phyloP scores from a whole-genome alignment of 2,329 filamentous ascomycete genomes.

The Colletotrichum zoysiae region DNA sequence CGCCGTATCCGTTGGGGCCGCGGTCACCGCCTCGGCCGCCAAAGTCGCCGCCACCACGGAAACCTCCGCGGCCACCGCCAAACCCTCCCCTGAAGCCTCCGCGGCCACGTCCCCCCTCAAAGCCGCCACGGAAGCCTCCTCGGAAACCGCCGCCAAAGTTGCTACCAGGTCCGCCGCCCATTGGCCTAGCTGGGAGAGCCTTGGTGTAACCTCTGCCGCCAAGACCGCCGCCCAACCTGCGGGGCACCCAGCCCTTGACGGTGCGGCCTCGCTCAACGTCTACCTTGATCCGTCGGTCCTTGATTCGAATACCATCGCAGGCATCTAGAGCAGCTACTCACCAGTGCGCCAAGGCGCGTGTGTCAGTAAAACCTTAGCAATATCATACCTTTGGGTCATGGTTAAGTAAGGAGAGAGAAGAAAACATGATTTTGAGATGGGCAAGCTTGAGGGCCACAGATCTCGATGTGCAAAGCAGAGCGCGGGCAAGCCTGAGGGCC shows the following conservation, averaged over 20 bases:
- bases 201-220: constrained; percentile 95
- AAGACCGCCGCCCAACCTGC: constrained; percentile 90
- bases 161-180: constrained; percentile 71
- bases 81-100: constrained; percentile 60
- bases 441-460: constrained; percentile 69
- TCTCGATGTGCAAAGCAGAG: constrained; percentile 60
- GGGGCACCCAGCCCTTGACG: constrained; percentile 92
- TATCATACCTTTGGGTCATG: constrained; percentile 51
- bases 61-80: constrained; percentile 71
- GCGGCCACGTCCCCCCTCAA: constrained; percentile 51
- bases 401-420: constrained; percentile 43
- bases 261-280: constrained; percentile 97
- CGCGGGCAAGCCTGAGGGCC: constrained; percentile 59
- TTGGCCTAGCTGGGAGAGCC: constrained; percentile 77
- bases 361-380: constrained; percentile 78
- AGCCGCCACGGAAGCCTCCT: constrained; percentile 59
- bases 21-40: constrained; percentile 57
- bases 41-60: constrained; percentile 59
- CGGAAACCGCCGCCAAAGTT: constrained; percentile 68
- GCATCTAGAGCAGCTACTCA: constrained; percentile 87
- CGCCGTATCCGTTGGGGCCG: constrained; percentile 62
- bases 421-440: constrained; percentile 57
- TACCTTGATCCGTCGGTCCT: constrained; percentile 90
- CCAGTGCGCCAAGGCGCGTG: constrained; percentile 69
- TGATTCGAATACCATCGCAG: constrained; percentile 90